A percentile compares a stretch with the other conserved stretches of the same genome.
Evolutionary conservation across 1,139 yeast genomes (phyloP).

Genomic region (Meyerozyma guilliermondii): DNA sequence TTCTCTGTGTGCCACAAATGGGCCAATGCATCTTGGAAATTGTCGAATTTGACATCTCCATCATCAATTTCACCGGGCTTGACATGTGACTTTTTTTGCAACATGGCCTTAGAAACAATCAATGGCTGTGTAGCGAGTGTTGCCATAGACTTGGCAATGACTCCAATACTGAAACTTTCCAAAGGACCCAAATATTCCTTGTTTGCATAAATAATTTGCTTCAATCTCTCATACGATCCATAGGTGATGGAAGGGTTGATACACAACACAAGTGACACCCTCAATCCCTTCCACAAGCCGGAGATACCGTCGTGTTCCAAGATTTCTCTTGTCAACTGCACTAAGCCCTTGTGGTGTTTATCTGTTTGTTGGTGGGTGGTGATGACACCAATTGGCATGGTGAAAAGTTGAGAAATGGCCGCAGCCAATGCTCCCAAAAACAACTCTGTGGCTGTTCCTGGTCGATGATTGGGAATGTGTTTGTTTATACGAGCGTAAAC

Average conservation of each 20-base stretch:
- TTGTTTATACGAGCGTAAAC: slow-evolving; percentile 45
- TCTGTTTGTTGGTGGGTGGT: slow-evolving; percentile 82
- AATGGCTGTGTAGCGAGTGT: slow-evolving; percentile 80
- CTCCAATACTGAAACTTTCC: slow-evolving; percentile 72
- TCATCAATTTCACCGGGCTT: slow-evolving; percentile 9
- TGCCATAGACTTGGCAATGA: slow-evolving; percentile 75
- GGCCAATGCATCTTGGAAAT: slow-evolving; percentile 10
- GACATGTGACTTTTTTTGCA: slow-evolving; percentile 49
- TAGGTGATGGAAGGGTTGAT: slow-evolving; percentile 85
- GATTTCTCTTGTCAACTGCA: slow-evolving; percentile 50
- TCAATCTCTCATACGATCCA: slow-evolving; percentile 74
- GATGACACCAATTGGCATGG: slow-evolving; percentile 78
- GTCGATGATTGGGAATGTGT: slow-evolving; percentile 31
- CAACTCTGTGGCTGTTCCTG: slow-evolving; percentile 66
- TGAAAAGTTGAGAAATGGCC: slow-evolving; percentile 75
- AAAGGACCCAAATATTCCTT: slow-evolving; percentile 52
- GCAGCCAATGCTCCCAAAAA: slow-evolving; percentile 83
- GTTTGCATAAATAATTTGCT: slow-evolving; percentile 44
- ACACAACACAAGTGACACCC: slow-evolving; percentile 75
- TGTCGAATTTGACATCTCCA: slow-evolving; percentile 9
- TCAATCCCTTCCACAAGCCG: slow-evolving; percentile 82
- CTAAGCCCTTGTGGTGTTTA: slow-evolving; percentile 36
- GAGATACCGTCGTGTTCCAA: slow-evolving; percentile 61
- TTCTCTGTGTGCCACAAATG: slow-evolving; percentile 8
- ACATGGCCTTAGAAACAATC: slow-evolving; percentile 78